Evolutionary conservation across 2,329 filamentous ascomycete genomes (phyloP), one percentile per base, ranked within the genome.

Genomic region (Pseudodiploospora longispora): DNA sequence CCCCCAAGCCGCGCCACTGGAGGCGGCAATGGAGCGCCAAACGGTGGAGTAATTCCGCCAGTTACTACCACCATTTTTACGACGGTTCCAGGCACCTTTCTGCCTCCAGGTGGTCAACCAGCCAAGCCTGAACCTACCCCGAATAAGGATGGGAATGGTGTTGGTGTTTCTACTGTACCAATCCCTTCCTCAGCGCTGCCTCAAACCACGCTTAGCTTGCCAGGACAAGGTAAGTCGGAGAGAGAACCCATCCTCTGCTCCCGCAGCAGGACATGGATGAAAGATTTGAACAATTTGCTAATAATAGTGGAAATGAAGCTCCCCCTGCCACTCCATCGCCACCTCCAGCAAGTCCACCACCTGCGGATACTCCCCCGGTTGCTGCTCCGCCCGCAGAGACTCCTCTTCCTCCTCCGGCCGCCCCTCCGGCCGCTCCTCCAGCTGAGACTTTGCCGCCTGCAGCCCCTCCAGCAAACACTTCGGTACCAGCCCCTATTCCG

Each of bases 161-260:
- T 58, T 9, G 61, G 60, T 6, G 60, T 64, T n/a, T 53, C 53
- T 10, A 59, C 55, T 12, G 43, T 63, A 34, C 56, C 60, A 19
- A 56, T 63, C 30, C 41, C 52, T 5, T 35, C 50, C 29, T 55
- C 54, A 29, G 44, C 46, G 2, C 46, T 59, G 37, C 58, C 60
- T 10, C 59, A 42, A n/a, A 63, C 60, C 6, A 63, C 58, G n/a
- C 48, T 56, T 30, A 34, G 30, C 19, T 19, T 19, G 19, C 19
- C 19, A 19, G 19, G 19, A 9, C 30, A 29, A n/a, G 34, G 45
- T 47, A 10, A 46, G 44, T 38, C 12, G 4, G 10, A 27, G 31
- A 3, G 5, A 37, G 19, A 19, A 30, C 10, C 19, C 9, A n/a
- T 19, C 19, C 3, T 19, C 19, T 19, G 19, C 3, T 19, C 19